Conservation (phyloP, 805 yeast species). For the Peterozyma xylosa region DNA sequence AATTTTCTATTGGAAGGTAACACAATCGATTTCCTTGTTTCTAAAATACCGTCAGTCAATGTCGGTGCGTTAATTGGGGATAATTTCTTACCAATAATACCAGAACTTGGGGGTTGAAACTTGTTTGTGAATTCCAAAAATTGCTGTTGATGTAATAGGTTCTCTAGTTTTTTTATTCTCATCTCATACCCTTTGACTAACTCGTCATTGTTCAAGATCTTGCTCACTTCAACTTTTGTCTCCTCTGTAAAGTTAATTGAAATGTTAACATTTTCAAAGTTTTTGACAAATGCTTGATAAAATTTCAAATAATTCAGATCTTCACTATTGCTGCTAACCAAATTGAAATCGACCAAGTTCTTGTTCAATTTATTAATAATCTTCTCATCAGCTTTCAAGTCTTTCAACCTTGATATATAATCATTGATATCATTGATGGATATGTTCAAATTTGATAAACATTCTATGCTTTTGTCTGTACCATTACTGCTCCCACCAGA, state of each 20-base stretch:
- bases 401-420: slow-evolving; percentile 29
- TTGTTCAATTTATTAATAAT: slow-evolving; percentile 26
- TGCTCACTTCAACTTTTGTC: slow-evolving; percentile 5
- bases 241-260: slow-evolving; percentile 17
- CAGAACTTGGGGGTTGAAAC: slow-evolving; percentile 10
- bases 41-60: slow-evolving; percentile 1
- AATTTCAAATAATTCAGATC: slow-evolving; percentile 28
- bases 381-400: slow-evolving; percentile 20
- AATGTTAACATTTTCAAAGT: slow-evolving; percentile 24
- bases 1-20: slow-evolving; percentile 4
- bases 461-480: background rate
- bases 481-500: slow-evolving; percentile 5
- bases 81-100: background rate
- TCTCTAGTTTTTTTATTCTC: slow-evolving; percentile 72
- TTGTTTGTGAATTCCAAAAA: slow-evolving; percentile 35
- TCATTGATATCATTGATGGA: slow-evolving; percentile 22
- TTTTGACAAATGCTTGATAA: slow-evolving; percentile 36
- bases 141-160: slow-evolving; percentile 66
- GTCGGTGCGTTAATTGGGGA: slow-evolving; percentile 3
- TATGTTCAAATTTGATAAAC: slow-evolving; percentile 2
- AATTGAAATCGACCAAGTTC: slow-evolving; percentile 29
- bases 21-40: background rate
- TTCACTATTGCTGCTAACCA: slow-evolving; percentile 15
- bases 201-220: slow-evolving; percentile 23
- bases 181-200: slow-evolving; percentile 56